Conservation (phyloP, 176 grass and related monocot species). For the Carex scoparia region DNA sequence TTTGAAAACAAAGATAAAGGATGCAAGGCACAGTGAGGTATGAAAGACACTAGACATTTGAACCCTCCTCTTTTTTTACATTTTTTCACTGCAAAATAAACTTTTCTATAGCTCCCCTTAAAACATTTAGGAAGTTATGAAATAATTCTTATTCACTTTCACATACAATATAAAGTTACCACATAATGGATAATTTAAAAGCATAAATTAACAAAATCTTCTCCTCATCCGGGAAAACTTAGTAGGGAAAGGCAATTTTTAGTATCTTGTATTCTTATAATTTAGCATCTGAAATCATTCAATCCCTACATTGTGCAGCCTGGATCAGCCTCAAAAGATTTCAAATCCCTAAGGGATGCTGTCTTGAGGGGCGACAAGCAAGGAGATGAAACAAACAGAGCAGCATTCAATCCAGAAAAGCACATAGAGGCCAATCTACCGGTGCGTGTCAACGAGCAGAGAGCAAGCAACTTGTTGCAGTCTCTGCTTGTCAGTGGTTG, state of each 20-base stretch:
- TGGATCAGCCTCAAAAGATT: slow-evolving; percentile 40
- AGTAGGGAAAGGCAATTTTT: neutral
- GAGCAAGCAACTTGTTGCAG: slow-evolving; percentile 78
- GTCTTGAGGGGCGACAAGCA: slow-evolving; percentile 33
- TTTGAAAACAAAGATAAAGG: too few species aligned
- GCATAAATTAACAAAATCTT: neutral
- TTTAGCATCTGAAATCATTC: neutral
- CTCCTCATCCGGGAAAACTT: neutral
- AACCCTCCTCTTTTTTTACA: too few species aligned
- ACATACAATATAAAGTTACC: neutral
- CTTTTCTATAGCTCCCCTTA: neutral
- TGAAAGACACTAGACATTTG: too few species aligned
- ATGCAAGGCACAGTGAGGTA: too few species aligned
- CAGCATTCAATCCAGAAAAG: slow-evolving; percentile 65
- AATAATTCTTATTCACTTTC: neutral
- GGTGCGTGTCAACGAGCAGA: slow-evolving; percentile 80
- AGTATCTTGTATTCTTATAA: neutral
- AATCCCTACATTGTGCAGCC: slow-evolving; percentile 32
- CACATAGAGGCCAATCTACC: slow-evolving; percentile 79
- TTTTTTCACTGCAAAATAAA: neutral
- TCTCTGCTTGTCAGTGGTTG: slow-evolving; percentile 69
- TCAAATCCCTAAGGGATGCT: slow-evolving; percentile 67
- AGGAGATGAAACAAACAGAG: slow-evolving; percentile 25
- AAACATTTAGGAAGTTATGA: neutral
- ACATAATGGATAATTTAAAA: neutral